Percentiles rank a stretch among this genome's conserved stretches.
Conservation (phyloP, 2,329 filamentous ascomycete genomes). For the Nemania diffusa region DNA sequence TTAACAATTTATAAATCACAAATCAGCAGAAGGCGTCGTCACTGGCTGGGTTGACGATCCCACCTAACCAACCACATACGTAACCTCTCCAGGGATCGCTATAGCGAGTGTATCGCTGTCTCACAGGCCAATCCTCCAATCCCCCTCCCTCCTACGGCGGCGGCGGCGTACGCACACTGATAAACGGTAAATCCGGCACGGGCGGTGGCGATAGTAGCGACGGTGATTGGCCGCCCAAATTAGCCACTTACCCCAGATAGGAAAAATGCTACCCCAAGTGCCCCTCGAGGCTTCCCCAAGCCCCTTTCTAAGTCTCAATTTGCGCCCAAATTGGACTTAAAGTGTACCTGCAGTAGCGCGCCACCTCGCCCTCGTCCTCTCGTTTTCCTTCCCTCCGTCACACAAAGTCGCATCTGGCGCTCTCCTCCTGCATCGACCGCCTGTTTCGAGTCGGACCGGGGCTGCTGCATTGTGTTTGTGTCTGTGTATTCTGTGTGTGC, state of each 20-base stretch:
- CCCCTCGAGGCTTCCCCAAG: not conserved
- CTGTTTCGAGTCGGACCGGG: conserved; percentile 32
- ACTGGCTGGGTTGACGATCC: too few species aligned
- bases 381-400: conserved; percentile 5
- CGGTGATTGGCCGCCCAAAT: conserved; percentile 23
- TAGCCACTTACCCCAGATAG: conserved; percentile 25
- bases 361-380: conserved; percentile 1
- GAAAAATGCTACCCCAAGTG: conserved; percentile 12
- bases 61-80: too few species aligned
- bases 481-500: conserved; percentile 6
- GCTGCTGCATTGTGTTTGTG: not conserved
- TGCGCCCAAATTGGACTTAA: conserved; percentile 13
- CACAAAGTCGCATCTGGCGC: conserved; percentile 11
- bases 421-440: conserved; percentile 10
- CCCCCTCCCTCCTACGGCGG: too few species aligned
- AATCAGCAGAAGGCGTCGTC: too few species aligned
- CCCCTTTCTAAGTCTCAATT: conserved; percentile 21
- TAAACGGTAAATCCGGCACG: conserved; percentile 13
- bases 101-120: not conserved
- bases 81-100: not conserved
- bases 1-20: too few species aligned
- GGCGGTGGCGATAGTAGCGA: not conserved
- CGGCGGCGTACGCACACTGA: too few species aligned
- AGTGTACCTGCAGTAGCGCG: conserved; percentile 36
- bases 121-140: not conserved